Percentiles rank a stretch among this genome's conserved stretches.
phyloP scores from a whole-genome alignment of 345 rosid genomes.

The Erodium maritimum region DNA sequence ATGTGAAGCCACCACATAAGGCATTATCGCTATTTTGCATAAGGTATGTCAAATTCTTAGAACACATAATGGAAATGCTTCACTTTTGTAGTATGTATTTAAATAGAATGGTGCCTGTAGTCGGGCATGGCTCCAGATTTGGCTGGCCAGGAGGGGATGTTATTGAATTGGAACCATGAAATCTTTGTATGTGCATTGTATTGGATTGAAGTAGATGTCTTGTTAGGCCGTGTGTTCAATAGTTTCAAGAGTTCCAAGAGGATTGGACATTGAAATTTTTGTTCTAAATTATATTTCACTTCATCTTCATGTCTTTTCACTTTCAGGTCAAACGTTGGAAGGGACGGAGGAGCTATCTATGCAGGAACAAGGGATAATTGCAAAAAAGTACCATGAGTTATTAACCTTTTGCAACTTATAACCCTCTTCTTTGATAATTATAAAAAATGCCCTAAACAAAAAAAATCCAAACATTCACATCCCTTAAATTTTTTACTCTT shows the following conservation, averaged over 20 bases:
- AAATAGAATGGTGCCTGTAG: neutral
- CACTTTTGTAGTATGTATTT: neutral
- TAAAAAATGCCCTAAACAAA: no score
- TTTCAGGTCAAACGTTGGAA: no score
- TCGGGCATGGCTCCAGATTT: neutral
- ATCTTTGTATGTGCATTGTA: neutral
- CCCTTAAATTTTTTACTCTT: no score
- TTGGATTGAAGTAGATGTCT: neutral
- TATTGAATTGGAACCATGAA: neutral
- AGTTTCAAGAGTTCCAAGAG: neutral
- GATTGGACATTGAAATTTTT: no score
- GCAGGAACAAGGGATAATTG: no score
- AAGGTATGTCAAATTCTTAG: neutral
- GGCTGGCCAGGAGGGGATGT: neutral
- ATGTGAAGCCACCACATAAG: slow-evolving; percentile 4
- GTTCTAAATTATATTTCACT: no score
- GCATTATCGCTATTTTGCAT: neutral
- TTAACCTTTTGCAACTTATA: no score
- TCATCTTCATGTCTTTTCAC: no score
- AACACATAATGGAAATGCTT: neutral
- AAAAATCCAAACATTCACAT: no score
- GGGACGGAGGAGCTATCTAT: no score
- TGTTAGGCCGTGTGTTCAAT: neutral
- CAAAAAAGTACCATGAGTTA: no score
- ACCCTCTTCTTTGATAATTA: no score